These are phyloP conservation scores for Gastrolobium bilobum DNA, from an alignment of 306 rosid species.

Conservation along the genomic window DNA sequence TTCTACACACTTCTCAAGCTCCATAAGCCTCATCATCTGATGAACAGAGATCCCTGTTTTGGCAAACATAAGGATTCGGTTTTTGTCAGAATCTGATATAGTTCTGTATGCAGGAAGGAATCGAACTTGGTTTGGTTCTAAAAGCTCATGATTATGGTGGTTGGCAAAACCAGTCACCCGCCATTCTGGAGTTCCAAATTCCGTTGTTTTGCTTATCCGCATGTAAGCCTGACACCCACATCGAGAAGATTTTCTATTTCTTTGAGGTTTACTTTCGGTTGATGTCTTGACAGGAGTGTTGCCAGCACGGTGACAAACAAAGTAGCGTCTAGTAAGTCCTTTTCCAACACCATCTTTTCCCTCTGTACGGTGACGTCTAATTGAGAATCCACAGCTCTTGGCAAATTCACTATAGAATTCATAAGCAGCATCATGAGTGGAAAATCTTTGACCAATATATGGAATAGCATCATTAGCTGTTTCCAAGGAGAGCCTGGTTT, in stretches of 20 bases:
- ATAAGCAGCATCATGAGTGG: conserved; percentile 93
- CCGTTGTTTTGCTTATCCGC: conserved; percentile 92
- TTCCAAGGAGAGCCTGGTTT: conserved; percentile 78
- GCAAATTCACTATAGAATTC: conserved; percentile 90
- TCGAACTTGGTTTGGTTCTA: conserved; percentile 97
- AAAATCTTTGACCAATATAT: conserved; percentile 86
- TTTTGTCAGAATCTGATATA: conserved; percentile 86
- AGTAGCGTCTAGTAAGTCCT: conserved; percentile 95
- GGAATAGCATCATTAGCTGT: conserved; percentile 72
- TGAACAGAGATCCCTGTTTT: conserved; percentile 97
- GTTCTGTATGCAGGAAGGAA: conserved; percentile 98
- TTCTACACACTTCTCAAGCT: conserved; percentile 93
- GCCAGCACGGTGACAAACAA: conserved; percentile 97
- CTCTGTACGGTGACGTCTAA: conserved; percentile 93
- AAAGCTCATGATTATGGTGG: conserved; percentile 90
- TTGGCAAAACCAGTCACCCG: conserved; percentile 95
- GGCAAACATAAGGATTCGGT: conserved; percentile 91
- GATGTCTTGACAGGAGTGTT: conserved; percentile 84
- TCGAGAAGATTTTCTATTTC: conserved; percentile 92
- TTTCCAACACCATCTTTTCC: conserved; percentile 97
- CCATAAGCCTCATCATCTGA: conserved; percentile 98
- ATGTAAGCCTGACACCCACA: conserved; percentile 96
- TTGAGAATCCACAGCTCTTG: conserved; percentile 87
- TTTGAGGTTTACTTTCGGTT: conserved; percentile 83
- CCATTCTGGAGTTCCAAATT: conserved; percentile 89